Evolutionary conservation across 139 green algal species (phyloP).

Genomic region (Protoeuglena noctilucae): DNA sequence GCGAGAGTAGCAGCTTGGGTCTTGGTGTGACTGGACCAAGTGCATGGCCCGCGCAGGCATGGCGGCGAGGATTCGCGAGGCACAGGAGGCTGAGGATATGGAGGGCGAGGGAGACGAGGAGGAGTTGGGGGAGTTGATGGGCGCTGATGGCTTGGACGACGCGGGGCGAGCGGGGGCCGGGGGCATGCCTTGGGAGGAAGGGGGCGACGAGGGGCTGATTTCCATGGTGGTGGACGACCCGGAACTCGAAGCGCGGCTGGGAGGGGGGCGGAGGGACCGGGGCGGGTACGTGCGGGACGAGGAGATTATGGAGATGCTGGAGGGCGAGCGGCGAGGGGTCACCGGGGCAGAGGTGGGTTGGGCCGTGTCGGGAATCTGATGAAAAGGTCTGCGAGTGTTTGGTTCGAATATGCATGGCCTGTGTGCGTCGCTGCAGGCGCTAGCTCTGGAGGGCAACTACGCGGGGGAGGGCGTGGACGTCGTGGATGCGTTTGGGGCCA

Average conservation of each 20-base stretch:
- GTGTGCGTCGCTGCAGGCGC: not conserved
- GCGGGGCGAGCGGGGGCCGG: no score
- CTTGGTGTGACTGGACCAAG: not conserved
- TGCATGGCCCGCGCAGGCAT: not conserved
- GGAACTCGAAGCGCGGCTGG: no score
- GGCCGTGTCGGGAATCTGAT: not conserved
- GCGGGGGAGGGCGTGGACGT: constrained; percentile 7
- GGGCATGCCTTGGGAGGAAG: no score
- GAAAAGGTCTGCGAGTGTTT: not conserved
- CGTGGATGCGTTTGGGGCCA: constrained; percentile 7
- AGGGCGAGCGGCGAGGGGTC: not conserved
- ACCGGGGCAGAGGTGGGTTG: constrained; percentile 4
- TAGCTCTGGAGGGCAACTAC: not conserved
- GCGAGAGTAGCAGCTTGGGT: no score
- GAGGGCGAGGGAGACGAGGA: no score
- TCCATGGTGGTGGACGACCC: no score
- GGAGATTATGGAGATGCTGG: not conserved
- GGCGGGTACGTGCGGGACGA: no score
- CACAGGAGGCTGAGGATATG: no score
- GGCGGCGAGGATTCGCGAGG: not conserved
- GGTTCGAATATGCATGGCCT: not conserved
- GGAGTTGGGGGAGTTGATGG: no score
- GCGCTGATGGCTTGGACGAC: no score
- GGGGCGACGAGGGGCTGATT: no score
- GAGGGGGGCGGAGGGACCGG: no score